Evolutionary conservation across 2,329 filamentous ascomycete species (phyloP), one percentile per base, ranked within the genome.

Genomic region (Colletotrichum aenigma): DNA sequence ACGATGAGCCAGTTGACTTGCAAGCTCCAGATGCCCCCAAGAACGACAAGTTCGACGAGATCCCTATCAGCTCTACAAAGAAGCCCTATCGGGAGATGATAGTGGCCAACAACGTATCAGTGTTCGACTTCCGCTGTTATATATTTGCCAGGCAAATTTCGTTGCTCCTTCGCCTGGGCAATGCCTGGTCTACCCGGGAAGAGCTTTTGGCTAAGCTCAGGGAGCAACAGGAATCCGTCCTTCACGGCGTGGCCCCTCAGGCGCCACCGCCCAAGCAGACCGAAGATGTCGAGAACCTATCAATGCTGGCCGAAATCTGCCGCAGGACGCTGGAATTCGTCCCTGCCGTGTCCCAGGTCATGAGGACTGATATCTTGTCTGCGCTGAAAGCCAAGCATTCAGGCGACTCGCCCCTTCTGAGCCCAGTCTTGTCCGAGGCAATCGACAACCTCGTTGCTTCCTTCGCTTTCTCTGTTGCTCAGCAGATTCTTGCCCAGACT

Each of bases 121-220:
- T 98, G 4, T 98, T 98, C 81, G 97, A 99, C 83, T 98, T 99
- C 83, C 91, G 95, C 66, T 95, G 94, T 79, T 99, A 99, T 83
- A 93, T 99, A 15, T 99, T 98, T 83, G 93, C 95, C 4, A 91
- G 97, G 28, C 96, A 99, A 80, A 92, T 98, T 77, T 91, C 94
- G 4, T 86, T 99, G 1, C 88, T 98, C 2, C 88, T 98, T 15
- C 91, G 96, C 6, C 89, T 98, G 2, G 96, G 94, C n/a, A 97
- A 96, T 81, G 91, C 91, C 0, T 90, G 86, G 84, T 92, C 91
- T 3, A 91, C 91, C 0, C 84, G 90, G 48, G 91, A 93, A 78
- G 92, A 94, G 79, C 85, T 93, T 1, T 82, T 93, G 2, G 88
- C 89, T 12, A 92, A 92, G 81, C 85, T 93, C 9, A 91, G 89